phyloP scores from a whole-genome alignment of 176 grass and related monocot species.

The Aechmea fasciata region DNA sequence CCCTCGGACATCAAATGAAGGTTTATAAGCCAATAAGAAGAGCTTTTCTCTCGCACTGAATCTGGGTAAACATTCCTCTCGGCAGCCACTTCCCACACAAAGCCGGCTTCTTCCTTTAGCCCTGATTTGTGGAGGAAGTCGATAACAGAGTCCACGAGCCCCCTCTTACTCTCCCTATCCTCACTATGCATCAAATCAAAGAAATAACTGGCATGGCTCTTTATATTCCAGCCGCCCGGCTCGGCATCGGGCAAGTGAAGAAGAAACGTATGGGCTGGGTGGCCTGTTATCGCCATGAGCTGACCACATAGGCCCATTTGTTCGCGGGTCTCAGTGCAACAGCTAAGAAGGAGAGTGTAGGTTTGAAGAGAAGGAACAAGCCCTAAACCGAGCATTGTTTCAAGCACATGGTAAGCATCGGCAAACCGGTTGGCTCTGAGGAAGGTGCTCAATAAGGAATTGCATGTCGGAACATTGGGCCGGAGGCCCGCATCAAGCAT shows the following conservation, averaged over 20 bases:
- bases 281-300: slow-evolving; percentile 81
- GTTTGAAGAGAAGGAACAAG: slow-evolving; percentile 85
- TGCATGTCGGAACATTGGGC: slow-evolving; percentile 89
- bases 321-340: slow-evolving; percentile 42
- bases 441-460: slow-evolving; percentile 78
- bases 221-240: slow-evolving; percentile 65
- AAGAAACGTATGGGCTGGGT: slow-evolving; percentile 83
- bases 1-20: slow-evolving; percentile 94
- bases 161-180: slow-evolving; percentile 89
- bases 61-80: slow-evolving; percentile 93
- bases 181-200: slow-evolving; percentile 92
- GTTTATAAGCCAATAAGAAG: slow-evolving; percentile 82
- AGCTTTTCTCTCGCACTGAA: slow-evolving; percentile 63
- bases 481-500: slow-evolving; percentile 82
- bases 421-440: slow-evolving; percentile 59
- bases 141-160: slow-evolving; percentile 79
- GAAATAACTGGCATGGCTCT: slow-evolving; percentile 55
- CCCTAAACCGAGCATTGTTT: slow-evolving; percentile 62
- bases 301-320: slow-evolving; percentile 57
- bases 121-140: slow-evolving; percentile 83
- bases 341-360: slow-evolving; percentile 86
- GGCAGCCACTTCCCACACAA: slow-evolving; percentile 85
- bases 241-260: slow-evolving; percentile 75
- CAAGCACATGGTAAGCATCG: slow-evolving; percentile 59
- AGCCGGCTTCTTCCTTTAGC: slow-evolving; percentile 91